These are phyloP conservation scores for Solanum chacoense DNA, from an alignment of 305 asterid genomes.

Conservation along the genomic window DNA sequence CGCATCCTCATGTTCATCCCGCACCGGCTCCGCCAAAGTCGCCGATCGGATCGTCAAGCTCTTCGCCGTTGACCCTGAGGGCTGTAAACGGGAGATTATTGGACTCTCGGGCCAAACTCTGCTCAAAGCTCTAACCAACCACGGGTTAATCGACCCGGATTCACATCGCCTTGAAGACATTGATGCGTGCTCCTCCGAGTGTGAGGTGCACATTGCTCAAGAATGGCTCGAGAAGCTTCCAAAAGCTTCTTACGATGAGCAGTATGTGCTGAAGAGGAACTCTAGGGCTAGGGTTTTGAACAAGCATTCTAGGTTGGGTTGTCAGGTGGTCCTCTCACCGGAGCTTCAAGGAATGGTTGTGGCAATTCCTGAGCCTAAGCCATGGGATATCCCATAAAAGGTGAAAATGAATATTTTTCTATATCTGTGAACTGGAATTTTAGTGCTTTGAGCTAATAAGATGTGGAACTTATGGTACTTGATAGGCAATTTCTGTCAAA, in stretches of 20 bases:
- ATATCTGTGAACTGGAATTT: background rate
- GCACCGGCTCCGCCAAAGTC: conserved; percentile 46
- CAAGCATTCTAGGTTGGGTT: conserved; percentile 80
- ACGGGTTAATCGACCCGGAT: conserved; percentile 69
- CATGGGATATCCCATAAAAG: conserved; percentile 12
- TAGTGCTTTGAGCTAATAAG: background rate
- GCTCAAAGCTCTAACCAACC: conserved; percentile 58
- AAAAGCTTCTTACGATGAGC: conserved; percentile 47
- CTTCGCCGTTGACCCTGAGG: conserved; percentile 63
- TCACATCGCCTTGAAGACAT: conserved; percentile 88
- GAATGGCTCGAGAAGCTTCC: conserved; percentile 94
- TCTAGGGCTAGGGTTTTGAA: conserved; percentile 47
- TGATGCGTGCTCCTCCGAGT: conserved; percentile 88
- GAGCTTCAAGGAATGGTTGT: conserved; percentile 95
- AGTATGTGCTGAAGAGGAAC: conserved; percentile 63
- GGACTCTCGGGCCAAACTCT: conserved; percentile 78
- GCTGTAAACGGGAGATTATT: conserved; percentile 38
- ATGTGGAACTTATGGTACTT: background rate
- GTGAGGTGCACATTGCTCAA: conserved; percentile 93
- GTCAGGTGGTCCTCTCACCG: conserved; percentile 63
- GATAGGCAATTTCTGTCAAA: background rate
- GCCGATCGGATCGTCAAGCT: conserved; percentile 75
- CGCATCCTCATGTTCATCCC: background rate
- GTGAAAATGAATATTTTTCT: background rate
- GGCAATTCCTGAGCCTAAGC: conserved; percentile 72